Evolutionary conservation across 345 rosid species (phyloP).

Genomic region (Toxicodendron radicans): DNA sequence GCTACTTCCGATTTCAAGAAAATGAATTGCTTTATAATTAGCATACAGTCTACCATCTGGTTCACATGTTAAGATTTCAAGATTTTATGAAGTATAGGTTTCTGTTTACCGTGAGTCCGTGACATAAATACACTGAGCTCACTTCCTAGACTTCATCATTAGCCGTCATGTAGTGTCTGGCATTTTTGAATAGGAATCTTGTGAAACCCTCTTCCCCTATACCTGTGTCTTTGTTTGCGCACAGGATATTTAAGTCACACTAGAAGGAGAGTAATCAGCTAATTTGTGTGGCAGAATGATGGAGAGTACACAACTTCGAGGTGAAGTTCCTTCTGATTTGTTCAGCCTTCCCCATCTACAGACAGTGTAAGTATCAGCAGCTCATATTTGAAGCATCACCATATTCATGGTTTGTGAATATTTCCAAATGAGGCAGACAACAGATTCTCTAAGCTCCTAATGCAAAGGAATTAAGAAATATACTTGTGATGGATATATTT

Average conservation of each 20-base stretch:
- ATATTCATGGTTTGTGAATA: background rate
- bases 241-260: background rate
- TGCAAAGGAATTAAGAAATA: background rate
- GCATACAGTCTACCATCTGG: no score
- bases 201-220: background rate
- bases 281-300: conserved; percentile 47
- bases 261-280: background rate
- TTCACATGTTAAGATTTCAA: no score
- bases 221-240: background rate
- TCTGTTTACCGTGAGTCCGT: no score
- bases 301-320: conserved; percentile 52
- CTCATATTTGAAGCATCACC: background rate
- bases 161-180: no score
- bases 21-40: no score
- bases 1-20: no score
- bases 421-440: background rate
- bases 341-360: conserved; percentile 60
- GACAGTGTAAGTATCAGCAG: conserved; percentile 59
- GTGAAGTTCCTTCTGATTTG: conserved; percentile 49
- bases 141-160: no score
- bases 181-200: background rate
- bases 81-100: no score
- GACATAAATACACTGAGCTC: no score
- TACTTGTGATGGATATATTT: background rate
- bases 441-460: background rate